A percentile compares a stretch with the other conserved stretches of the same genome.
Evolutionary conservation across 495 filamentous ascomycete species (phyloP).

Genomic region (Ramalina intermedia): DNA sequence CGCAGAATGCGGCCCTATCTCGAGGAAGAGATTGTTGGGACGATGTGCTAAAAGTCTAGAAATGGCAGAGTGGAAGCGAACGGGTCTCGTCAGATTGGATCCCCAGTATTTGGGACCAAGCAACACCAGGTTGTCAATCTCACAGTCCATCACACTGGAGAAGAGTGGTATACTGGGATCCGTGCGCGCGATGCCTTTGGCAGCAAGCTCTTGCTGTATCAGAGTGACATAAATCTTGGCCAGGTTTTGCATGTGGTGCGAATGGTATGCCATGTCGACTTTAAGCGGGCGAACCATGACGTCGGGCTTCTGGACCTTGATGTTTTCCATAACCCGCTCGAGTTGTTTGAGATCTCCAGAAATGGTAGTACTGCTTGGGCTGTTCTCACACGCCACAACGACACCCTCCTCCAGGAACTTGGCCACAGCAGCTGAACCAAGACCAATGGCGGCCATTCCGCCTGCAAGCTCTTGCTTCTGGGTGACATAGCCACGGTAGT

Average conservation of each 20-base stretch:
- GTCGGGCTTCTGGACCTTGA: conserved; percentile 26
- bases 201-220: too few relatives aligned
- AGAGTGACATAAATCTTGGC: too few relatives aligned
- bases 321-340: conserved; percentile 21
- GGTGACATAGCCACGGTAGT: conserved; percentile 18
- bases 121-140: too few relatives aligned
- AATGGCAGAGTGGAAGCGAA: conserved; percentile 16
- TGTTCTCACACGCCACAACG: conserved; percentile 23
- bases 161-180: too few relatives aligned
- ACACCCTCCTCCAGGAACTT: conserved; percentile 11
- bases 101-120: conserved; percentile 27
- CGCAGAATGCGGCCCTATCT: conserved; percentile 35
- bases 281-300: conserved; percentile 25
- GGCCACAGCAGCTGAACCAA: conserved; percentile 14
- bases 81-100: conserved; percentile 27
- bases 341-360: conserved; percentile 29
- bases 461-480: conserved; percentile 2
- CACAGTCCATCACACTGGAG: too few relatives aligned
- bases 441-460: conserved; percentile 21
- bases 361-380: conserved; percentile 20
- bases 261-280: conserved; percentile 47
- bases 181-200: too few relatives aligned
- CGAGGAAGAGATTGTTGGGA: conserved; percentile 23
- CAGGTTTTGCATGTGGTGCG: too few relatives aligned
- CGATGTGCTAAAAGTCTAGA: neutral